Conservation (phyloP, 495 filamentous ascomycete species). For the Tetracladium marchalianum region DNA sequence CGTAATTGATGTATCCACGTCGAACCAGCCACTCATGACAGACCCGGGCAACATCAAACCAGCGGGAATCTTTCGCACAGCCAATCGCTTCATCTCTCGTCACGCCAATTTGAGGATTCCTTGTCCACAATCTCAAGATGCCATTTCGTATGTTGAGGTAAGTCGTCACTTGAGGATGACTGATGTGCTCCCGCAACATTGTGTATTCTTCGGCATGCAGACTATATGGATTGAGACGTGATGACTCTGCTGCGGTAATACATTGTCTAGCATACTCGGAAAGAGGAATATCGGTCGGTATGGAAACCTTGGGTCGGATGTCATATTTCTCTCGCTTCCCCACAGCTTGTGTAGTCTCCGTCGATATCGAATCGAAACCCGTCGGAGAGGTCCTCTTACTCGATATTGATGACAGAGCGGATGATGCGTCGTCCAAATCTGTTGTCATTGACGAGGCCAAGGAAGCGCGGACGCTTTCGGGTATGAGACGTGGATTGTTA, state of each 20-base stretch:
- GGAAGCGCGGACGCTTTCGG: slow-evolving; percentile 19
- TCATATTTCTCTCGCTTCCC: slow-evolving; percentile 33
- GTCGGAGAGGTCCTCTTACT: slow-evolving; percentile 49
- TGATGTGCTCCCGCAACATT: slow-evolving; percentile 70
- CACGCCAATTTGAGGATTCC: slow-evolving; percentile 82
- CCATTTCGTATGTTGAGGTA: slow-evolving; percentile 97
- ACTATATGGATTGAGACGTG: slow-evolving; percentile 79
- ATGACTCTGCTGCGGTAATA: slow-evolving; percentile 78
- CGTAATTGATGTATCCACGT: slow-evolving; percentile 94
- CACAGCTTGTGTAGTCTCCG: slow-evolving; percentile 5
- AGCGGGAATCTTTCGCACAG: slow-evolving; percentile 83
- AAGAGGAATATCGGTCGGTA: slow-evolving; percentile 62
- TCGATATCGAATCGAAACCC: slow-evolving; percentile 27
- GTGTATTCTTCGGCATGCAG: slow-evolving; percentile 80
- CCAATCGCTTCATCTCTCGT: slow-evolving; percentile 82
- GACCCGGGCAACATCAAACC: slow-evolving; percentile 80
- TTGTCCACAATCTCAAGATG: slow-evolving; percentile 81
- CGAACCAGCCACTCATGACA: slow-evolving; percentile 89
- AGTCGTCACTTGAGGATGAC: slow-evolving; percentile 81
- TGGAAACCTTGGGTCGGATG: slow-evolving; percentile 64
- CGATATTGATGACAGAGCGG: slow-evolving; percentile 33
- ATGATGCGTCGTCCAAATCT: slow-evolving; percentile 35
- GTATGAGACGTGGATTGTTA: slow-evolving; percentile 16
- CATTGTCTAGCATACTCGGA: slow-evolving; percentile 80
- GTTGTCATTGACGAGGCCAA: slow-evolving; percentile 23